Percentiles rank a stretch among this genome's conserved stretches.
These are phyloP conservation scores for Aethionema arabicum DNA, from an alignment of 345 rosid species.

Conservation along the genomic window DNA sequence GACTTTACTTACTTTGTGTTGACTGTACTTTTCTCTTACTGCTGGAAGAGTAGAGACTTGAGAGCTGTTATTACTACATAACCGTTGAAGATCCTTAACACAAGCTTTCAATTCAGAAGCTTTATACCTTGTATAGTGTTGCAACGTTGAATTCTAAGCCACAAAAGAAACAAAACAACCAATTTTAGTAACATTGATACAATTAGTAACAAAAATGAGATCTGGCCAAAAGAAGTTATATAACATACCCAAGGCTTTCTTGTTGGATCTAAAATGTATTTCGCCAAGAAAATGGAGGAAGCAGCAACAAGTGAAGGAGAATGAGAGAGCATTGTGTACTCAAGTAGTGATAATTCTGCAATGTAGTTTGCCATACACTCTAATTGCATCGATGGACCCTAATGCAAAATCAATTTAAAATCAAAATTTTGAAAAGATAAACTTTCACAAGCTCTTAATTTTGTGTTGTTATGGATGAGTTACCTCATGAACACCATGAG, in stretches of 20 bases:
- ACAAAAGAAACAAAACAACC: not conserved
- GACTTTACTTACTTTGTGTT: slow-evolving; percentile 69
- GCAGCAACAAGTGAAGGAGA: slow-evolving; percentile 84
- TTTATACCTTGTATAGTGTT: slow-evolving; percentile 74
- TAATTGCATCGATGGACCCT: slow-evolving; percentile 75
- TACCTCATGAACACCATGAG: slow-evolving; percentile 78
- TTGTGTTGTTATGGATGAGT: slow-evolving; percentile 18
- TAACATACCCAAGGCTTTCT: slow-evolving; percentile 92
- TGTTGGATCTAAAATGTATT: slow-evolving; percentile 67
- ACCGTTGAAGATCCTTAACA: slow-evolving; percentile 69
- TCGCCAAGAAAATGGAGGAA: slow-evolving; percentile 87
- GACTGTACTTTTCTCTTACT: slow-evolving; percentile 83
- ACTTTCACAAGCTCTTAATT: not conserved
- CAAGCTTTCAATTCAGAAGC: slow-evolving; percentile 65
- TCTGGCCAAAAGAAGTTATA: not conserved
- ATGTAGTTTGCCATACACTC: slow-evolving; percentile 89
- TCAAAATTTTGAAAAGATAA: not conserved
- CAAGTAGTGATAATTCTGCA: slow-evolving; percentile 73
- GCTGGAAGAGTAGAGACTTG: slow-evolving; percentile 73
- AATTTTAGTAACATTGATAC: not conserved
- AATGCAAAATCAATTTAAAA: not conserved
- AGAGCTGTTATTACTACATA: slow-evolving; percentile 44
- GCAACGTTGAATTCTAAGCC: slow-evolving; percentile 71
- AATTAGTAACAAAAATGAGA: not conserved
- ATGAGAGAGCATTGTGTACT: slow-evolving; percentile 75